Evolutionary conservation across 164 flowering plant genomes (phyloP).

Genomic region (Nelumbo lutea): DNA sequence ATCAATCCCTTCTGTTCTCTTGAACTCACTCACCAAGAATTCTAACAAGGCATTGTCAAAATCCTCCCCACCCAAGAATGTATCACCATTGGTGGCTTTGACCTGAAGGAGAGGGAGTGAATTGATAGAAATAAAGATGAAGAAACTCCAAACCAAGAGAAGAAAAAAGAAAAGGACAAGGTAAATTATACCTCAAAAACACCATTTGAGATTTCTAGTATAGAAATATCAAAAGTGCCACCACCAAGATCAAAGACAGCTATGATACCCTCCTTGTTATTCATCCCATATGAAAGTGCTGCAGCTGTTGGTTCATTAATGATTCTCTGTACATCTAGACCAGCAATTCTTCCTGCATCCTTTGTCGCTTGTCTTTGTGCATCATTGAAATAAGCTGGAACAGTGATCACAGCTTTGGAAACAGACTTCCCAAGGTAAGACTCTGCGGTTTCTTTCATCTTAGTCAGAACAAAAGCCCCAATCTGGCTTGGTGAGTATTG

Average conservation of each 20-base stretch:
- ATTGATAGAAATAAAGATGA: neutral
- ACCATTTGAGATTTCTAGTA: slow-evolving; percentile 66
- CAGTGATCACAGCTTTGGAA: slow-evolving; percentile 65
- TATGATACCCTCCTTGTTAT: slow-evolving; percentile 67
- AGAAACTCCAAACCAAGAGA: neutral
- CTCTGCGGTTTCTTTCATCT: slow-evolving; percentile 80
- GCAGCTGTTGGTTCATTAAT: slow-evolving; percentile 83
- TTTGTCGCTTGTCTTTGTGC: slow-evolving; percentile 82
- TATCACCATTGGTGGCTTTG: slow-evolving; percentile 81
- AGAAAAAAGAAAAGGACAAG: neutral
- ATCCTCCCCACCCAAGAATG: slow-evolving; percentile 79
- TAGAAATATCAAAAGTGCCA: slow-evolving; percentile 78
- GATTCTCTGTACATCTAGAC: slow-evolving; percentile 66
- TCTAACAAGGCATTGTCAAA: slow-evolving; percentile 63
- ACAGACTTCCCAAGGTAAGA: slow-evolving; percentile 56
- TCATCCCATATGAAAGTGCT: slow-evolving; percentile 71
- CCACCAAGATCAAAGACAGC: slow-evolving; percentile 81
- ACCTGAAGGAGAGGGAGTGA: slow-evolving; percentile 31
- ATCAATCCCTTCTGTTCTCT: slow-evolving; percentile 61
- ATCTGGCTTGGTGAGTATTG: slow-evolving; percentile 65
- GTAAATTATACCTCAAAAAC: slow-evolving; percentile 55
- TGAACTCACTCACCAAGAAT: slow-evolving; percentile 54
- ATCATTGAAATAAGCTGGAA: slow-evolving; percentile 80
- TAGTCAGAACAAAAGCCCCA: slow-evolving; percentile 60
- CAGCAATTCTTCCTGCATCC: slow-evolving; percentile 76